phyloP scores from a whole-genome alignment of 805 yeast species.

The Ogataea siamensis region DNA sequence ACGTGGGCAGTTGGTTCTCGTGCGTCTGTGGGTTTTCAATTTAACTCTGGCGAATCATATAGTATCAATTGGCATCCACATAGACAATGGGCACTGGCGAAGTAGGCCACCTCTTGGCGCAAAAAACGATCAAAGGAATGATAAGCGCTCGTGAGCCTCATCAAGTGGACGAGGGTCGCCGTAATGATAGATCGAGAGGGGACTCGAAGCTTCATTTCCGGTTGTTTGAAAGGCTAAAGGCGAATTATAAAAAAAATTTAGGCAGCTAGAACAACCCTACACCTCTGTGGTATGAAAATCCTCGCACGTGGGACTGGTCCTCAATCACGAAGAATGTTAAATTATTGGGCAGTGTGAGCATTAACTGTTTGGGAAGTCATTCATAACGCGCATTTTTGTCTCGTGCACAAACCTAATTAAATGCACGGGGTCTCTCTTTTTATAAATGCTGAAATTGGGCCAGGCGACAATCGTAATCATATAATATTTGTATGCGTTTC shows the following conservation, averaged over 20 bases:
- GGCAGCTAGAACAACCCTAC: neutral
- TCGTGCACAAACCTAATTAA: neutral
- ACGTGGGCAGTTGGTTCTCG: neutral
- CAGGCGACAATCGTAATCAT: neutral
- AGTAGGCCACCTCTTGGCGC: constrained; percentile 15
- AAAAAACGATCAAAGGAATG: constrained; percentile 20
- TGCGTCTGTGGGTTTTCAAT: no score
- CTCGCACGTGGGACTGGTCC: neutral
- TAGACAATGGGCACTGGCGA: constrained; percentile 20
- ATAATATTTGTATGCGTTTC: constrained; percentile 1
- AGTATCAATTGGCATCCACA: constrained; percentile 22
- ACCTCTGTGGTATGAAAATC: neutral
- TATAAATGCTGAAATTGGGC: neutral
- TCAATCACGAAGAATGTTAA: no score
- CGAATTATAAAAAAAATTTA: no score
- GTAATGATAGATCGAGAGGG: constrained; percentile 23
- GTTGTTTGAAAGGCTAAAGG: neutral
- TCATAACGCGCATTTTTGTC: neutral
- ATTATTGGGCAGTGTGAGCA: no score
- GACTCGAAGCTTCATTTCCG: constrained; percentile 11
- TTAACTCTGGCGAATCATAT: constrained; percentile 17
- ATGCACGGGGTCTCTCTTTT: neutral
- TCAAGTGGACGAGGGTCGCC: constrained; percentile 23
- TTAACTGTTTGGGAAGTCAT: neutral
- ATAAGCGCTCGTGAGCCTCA: constrained; percentile 27